Conservation (phyloP, 2,329 filamentous ascomycete genomes). For the Fusarium oxysporum region DNA sequence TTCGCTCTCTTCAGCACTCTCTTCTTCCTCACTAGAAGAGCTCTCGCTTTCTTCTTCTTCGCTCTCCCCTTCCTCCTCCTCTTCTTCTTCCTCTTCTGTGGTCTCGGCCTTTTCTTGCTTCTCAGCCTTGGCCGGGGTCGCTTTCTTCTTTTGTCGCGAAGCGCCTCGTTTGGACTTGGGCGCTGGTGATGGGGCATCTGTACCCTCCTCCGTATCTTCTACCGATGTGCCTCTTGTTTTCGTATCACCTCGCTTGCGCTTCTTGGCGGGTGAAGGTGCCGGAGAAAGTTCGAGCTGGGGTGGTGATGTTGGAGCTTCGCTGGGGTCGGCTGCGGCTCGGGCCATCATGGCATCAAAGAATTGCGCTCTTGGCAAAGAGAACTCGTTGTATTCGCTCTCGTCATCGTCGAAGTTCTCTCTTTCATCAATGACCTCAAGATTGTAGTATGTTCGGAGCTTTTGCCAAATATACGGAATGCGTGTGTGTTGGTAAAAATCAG, state of each 20-base stretch:
- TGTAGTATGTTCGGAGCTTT: conserved; percentile 86
- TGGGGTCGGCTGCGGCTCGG: conserved; percentile 57
- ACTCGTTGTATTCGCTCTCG: conserved; percentile 72
- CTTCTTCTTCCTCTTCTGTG: conserved; percentile 51
- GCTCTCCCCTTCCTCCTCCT: conserved; percentile 47
- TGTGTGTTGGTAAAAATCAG: conserved; percentile 79
- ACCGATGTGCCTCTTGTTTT: conserved; percentile 57
- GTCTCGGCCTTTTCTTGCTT: conserved; percentile 52
- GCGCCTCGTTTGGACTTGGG: conserved; percentile 56
- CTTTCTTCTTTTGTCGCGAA: conserved; percentile 57
- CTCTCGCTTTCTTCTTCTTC: conserved; percentile 54
- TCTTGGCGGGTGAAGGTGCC: conserved; percentile 51
- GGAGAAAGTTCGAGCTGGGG: conserved; percentile 57
- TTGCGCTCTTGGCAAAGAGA: conserved; percentile 66
- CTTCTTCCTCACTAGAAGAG: conserved; percentile 50
- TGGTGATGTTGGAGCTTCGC: conserved; percentile 62
- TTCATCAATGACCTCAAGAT: conserved; percentile 87
- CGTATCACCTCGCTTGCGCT: conserved; percentile 59
- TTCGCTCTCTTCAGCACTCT: conserved; percentile 52
- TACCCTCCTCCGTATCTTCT: conserved; percentile 61
- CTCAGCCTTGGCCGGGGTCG: conserved; percentile 56
- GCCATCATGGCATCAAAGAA: conserved; percentile 62
- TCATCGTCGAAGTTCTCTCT: conserved; percentile 77
- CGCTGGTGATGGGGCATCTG: conserved; percentile 53
- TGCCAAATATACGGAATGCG: conserved; percentile 92